Evolutionary conservation across 495 filamentous ascomycete species (phyloP), one percentile per base, ranked within the genome.

Genomic region (Talaromyces thailandensis): DNA sequence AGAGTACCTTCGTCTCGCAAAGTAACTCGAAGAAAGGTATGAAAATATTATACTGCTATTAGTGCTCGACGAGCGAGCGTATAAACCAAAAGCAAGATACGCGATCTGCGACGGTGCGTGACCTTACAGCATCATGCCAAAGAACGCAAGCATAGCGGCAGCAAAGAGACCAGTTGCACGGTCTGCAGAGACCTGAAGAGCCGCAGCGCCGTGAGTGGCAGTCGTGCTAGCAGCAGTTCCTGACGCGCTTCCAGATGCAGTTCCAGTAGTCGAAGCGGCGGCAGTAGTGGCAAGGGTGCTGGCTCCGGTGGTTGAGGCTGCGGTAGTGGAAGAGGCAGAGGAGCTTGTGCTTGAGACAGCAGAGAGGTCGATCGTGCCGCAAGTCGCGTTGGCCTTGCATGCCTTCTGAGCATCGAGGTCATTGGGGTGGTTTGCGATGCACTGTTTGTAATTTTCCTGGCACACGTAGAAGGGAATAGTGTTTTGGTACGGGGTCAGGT

Each of bases 391-490:
- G 14, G 25, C 56, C 53, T 58, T 63, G 55, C 62, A 63, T 32
- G 58, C 28, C 2, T 58, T 21, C 11, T 63, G 62, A 7, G 29
- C 62, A 12, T 57, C 23, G 23, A 48, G 53, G 56, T 82, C 72
- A 58, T 76, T 69, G 63, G 76, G 72, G 69, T 82, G 70, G 43
- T 71, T 61, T 4, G 64, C 40, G 64, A 84, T 78, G 73, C 85
- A 88, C 64, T 82, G 71, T 52, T 60, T 68, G 63, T 68, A 82
- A 66, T 73, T 80, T 26, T 67, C 69, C 48, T 79, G 56, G 75
- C 85, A 88, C 67, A 82, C 76, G 68, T 74, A 79, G 73, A 77
- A 84, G 48, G 85, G 85, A 32, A 87, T 70, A 26, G 82, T 85
- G 67, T 79, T 68, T 35, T 68, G 52, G 73, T 83, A 88, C 60